Conservation (phyloP, 106 monocot genomes). For the Platanthera guangdongensis region DNA sequence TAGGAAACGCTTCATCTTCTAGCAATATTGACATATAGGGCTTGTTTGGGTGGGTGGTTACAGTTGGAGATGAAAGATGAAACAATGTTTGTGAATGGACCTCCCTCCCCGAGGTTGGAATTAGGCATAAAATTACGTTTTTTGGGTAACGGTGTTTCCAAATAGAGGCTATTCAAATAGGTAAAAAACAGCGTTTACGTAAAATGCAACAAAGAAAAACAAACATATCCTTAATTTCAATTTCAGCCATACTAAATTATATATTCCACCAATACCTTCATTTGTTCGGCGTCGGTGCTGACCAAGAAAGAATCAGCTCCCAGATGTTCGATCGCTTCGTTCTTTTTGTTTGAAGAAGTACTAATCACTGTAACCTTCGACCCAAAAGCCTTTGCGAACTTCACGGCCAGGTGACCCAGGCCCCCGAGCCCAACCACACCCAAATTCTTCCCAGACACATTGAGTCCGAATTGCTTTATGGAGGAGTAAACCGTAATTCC, state of each 20-base stretch:
- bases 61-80: too few relatives aligned
- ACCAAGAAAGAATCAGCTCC: slow-evolving; percentile 23
- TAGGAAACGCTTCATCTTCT: too few relatives aligned
- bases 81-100: too few relatives aligned
- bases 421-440: slow-evolving; percentile 31
- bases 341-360: slow-evolving; percentile 13
- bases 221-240: not conserved
- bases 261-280: slow-evolving; percentile 9
- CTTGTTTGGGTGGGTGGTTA: too few relatives aligned
- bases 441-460: slow-evolving; percentile 12
- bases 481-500: slow-evolving; percentile 22
- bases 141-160: too few relatives aligned
- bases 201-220: not conserved
- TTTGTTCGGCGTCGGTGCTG: slow-evolving; percentile 12
- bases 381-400: slow-evolving; percentile 25
- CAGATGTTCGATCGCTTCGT: slow-evolving; percentile 17
- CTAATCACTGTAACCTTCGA: slow-evolving; percentile 22
- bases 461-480: slow-evolving; percentile 12
- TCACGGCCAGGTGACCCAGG: slow-evolving; percentile 26
- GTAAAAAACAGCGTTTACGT: not conserved
- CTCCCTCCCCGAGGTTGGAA: too few relatives aligned
- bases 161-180: not conserved
- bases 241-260: not conserved
- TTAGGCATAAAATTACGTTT: too few relatives aligned
- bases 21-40: too few relatives aligned